phyloP scores from a whole-genome alignment of 345 rosid species.

The Psidium guajava region DNA sequence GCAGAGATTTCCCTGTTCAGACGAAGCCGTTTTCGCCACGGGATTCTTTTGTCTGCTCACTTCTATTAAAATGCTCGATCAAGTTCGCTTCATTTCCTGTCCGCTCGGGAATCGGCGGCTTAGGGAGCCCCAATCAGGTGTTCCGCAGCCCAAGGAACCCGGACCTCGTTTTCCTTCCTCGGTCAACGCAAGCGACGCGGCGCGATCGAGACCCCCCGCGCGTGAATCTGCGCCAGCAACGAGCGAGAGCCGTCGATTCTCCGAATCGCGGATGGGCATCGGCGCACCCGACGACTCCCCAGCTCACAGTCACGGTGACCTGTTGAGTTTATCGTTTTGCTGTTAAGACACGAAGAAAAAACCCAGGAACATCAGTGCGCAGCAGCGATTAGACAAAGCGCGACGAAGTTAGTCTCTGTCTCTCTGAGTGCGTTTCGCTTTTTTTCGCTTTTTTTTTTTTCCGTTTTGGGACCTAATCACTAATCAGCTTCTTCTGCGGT shows the following conservation, averaged over 20 bases:
- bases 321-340: background rate
- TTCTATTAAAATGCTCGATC: background rate
- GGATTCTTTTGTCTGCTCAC: too few species aligned
- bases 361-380: background rate
- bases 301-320: background rate
- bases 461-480: background rate
- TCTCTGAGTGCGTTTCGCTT: background rate
- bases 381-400: background rate
- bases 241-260: background rate
- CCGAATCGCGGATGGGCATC: background rate
- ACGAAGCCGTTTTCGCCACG: too few species aligned
- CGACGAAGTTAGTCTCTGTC: background rate
- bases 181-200: background rate
- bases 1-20: too few species aligned
- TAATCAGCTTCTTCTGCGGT: background rate
- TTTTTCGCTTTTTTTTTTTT: too few species aligned
- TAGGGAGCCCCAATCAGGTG: background rate
- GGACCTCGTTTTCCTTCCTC: background rate
- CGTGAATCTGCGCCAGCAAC: too few species aligned
- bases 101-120: background rate
- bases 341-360: background rate
- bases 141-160: background rate
- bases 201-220: background rate
- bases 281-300: background rate
- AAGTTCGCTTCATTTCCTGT: background rate